Conservation (phyloP, 208 protist genomes). For the Leishmania lainsoni region DNA sequence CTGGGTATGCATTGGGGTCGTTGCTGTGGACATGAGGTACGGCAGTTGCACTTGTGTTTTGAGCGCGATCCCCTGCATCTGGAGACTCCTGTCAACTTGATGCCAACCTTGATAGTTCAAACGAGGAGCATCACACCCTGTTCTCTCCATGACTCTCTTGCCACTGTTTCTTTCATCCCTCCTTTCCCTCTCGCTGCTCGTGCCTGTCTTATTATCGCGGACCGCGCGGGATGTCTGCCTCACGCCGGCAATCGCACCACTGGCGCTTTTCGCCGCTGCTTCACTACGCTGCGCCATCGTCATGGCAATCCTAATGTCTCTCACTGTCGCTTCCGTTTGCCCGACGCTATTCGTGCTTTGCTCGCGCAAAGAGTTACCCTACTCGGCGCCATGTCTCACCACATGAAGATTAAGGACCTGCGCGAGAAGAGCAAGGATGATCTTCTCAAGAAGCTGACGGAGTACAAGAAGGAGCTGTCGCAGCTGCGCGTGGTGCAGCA, state of each 20-base stretch:
- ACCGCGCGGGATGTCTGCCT: neutral
- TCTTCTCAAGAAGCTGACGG: conserved; percentile 95
- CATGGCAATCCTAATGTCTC: neutral
- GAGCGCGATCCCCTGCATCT: neutral
- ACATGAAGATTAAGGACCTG: conserved; percentile 90
- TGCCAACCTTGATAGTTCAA: neutral
- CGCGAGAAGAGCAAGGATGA: conserved; percentile 96
- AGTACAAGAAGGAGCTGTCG: conserved; percentile 98
- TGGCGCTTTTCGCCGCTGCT: neutral
- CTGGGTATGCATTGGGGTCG: neutral
- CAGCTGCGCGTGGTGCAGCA: conserved; percentile 96
- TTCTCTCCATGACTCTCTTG: no score
- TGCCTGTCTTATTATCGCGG: neutral
- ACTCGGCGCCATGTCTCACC: conserved; percentile 72
- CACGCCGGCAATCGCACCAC: neutral
- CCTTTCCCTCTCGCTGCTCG: neutral
- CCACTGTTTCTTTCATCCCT: neutral
- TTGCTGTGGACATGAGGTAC: neutral
- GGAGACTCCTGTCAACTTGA: neutral
- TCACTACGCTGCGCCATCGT: neutral
- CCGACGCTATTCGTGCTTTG: neutral
- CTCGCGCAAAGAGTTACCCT: neutral
- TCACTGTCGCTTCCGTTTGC: neutral
- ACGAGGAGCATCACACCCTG: neutral
- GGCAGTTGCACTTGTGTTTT: neutral